Evolutionary conservation across 2,329 filamentous ascomycete genomes (phyloP), one percentile per base, ranked within the genome.

Genomic region (Torrubiellomyces zombiae): DNA sequence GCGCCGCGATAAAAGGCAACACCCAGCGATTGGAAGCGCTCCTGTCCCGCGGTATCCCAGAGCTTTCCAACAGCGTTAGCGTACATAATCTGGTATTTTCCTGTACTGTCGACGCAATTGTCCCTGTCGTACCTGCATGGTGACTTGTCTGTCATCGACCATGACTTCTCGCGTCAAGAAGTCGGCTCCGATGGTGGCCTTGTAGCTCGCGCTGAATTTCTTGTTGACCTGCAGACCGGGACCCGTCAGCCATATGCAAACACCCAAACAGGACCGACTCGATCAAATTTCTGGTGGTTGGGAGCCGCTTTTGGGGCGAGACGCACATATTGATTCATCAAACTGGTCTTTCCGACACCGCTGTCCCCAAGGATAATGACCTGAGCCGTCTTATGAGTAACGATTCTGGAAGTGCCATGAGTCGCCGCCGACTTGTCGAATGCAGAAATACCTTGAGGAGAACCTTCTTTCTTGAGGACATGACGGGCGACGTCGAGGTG

Each of bases 321-420:
- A 32, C 79, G 53, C 73, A 95, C 89, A 80, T 95, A 98, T 95
- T 98, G 89, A 62, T 98, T 98, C 89, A 98, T 98, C 70, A 98
- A 74, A 57, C 83, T 94, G 33, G 89, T 98, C 69, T 98, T 98
- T 53, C 89, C 89, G 34, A 98, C 89, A 59, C 89, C 89, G 56
- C 86, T 95, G 56, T 98, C 89, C 43, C 89, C 89, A 42, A 98
- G 75, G 58, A 98, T 95, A 47, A 98, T 98, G 47, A 98, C 85
- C 86, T 95, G 20, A 21, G 15, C n/a, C 12, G n/a, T n/a, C n/a
- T n/a, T n/a, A n/a, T n/a, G n/a, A n/a, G n/a, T n/a, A n/a, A n/a
- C n/a, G n/a, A n/a, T n/a, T n/a, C n/a, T n/a, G n/a, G n/a, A n/a
- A 12, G 24, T 15, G 13, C 14, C 9, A 31, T 26, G 26, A 25